These are phyloP conservation scores for Nicotiana sylvestris DNA, from an alignment of 257 asterid genomes.

Conservation along the genomic window DNA sequence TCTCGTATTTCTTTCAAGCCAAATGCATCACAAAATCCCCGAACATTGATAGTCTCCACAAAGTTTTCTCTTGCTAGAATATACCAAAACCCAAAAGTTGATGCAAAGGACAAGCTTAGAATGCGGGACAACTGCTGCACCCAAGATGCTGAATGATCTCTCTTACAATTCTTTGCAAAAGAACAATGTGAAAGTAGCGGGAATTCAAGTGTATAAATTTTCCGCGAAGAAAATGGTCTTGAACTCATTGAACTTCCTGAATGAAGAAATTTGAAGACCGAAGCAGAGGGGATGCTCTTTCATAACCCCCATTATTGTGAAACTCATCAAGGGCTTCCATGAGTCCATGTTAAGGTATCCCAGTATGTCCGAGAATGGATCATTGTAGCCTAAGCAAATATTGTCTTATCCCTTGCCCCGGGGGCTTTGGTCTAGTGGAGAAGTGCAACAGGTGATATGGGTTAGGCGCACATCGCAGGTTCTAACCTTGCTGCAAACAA, in stretches of 20 bases:
- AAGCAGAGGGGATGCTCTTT: not conserved
- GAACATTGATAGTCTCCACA: not conserved
- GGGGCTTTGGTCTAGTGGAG: not conserved
- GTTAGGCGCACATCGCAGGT: not conserved
- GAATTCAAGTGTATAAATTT: not conserved
- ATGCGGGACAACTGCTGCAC: not conserved
- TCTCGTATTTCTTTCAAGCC: not conserved
- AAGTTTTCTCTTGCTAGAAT: not conserved
- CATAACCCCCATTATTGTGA: not conserved
- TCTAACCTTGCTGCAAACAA: not conserved
- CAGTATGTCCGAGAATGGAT: not conserved
- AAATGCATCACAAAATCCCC: not conserved
- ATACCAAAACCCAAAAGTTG: not conserved
- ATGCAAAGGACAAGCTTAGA: not conserved
- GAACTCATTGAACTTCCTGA: not conserved
- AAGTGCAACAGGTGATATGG: not conserved
- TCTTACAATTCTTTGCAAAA: not conserved
- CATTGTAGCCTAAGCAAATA: not conserved
- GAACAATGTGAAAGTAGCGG: not conserved
- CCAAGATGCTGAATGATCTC: constrained; percentile 6
- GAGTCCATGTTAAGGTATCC: not conserved
- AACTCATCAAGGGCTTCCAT: constrained; percentile 4
- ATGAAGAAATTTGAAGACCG: not conserved
- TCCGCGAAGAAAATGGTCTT: not conserved
- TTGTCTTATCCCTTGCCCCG: not conserved